These are phyloP conservation scores for Trichoderma koningiopsis DNA, from an alignment of 2,329 filamentous ascomycete genomes.

Conservation along the genomic window DNA sequence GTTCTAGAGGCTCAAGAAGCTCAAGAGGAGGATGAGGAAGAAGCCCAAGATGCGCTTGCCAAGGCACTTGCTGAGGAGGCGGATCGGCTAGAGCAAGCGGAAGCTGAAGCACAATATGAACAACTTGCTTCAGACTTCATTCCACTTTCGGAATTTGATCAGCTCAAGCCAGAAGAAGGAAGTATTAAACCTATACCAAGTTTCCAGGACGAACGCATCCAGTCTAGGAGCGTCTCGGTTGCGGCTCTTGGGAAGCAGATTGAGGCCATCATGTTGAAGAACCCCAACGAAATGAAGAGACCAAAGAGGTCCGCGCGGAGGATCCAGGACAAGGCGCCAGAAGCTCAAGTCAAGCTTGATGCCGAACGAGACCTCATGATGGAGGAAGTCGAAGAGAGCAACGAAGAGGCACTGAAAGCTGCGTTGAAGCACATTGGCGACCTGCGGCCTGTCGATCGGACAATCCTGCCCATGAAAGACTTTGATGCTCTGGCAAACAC, in stretches of 20 bases:
- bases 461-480: slow-evolving; percentile 42
- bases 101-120: not conserved
- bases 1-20: not conserved
- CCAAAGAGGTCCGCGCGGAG: slow-evolving; percentile 27
- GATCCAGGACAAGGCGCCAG: slow-evolving; percentile 29
- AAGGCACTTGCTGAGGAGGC: not conserved
- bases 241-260: slow-evolving; percentile 42
- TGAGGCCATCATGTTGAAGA: slow-evolving; percentile 51
- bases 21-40: not conserved
- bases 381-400: slow-evolving; percentile 31
- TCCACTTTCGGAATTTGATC: not conserved
- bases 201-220: slow-evolving; percentile 35
- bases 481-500: slow-evolving; percentile 45
- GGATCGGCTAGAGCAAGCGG: not conserved
- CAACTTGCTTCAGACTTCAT: not conserved
- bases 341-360: slow-evolving; percentile 30
- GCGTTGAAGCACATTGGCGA: slow-evolving; percentile 51
- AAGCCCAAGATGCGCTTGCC: not conserved
- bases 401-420: slow-evolving; percentile 38
- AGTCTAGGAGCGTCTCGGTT: slow-evolving; percentile 37
- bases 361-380: slow-evolving; percentile 39
- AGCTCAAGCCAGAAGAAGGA: not conserved
- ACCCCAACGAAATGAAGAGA: slow-evolving; percentile 38
- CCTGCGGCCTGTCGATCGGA: slow-evolving; percentile 47
- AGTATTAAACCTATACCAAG: not conserved